Evolutionary conservation across 2,329 filamentous ascomycete species (phyloP).

Genomic region (Exophiala sp.): DNA sequence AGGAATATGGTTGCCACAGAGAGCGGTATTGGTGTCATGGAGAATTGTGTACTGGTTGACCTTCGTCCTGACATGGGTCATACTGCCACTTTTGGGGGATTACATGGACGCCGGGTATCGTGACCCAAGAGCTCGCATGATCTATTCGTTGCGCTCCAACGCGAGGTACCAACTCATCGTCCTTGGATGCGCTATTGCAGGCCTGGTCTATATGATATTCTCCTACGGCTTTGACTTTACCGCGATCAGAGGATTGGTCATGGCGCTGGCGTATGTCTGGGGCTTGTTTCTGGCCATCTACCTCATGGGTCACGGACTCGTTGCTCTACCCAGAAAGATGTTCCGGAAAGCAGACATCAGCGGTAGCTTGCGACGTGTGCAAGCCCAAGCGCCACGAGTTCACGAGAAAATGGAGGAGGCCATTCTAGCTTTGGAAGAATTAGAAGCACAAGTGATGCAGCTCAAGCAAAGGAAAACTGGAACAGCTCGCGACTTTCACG

Average conservation of each 20-base stretch:
- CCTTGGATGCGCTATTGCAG: constrained; percentile 62
- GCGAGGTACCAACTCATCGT: constrained; percentile 81
- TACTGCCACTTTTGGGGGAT: constrained; percentile 87
- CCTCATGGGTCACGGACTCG: constrained; percentile 93
- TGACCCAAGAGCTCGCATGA: constrained; percentile 70
- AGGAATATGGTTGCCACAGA: constrained; percentile 80
- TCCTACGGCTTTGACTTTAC: constrained; percentile 66
- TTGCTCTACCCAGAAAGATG: constrained; percentile 77
- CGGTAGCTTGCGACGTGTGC: constrained; percentile 65
- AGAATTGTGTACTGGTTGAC: constrained; percentile 96
- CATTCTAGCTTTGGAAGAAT: constrained; percentile 67
- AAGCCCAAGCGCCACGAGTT: constrained; percentile 69
- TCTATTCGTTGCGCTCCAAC: constrained; percentile 82
- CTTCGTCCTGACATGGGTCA: constrained; percentile 91
- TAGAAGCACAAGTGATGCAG: constrained; percentile 74
- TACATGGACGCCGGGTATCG: constrained; percentile 92
- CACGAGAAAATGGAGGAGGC: constrained; percentile 87
- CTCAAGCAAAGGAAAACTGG: constrained; percentile 75
- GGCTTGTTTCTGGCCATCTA: constrained; percentile 88
- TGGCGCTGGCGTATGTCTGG: constrained; percentile 94
- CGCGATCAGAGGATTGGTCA: constrained; percentile 74
- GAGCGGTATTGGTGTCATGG: constrained; percentile 80
- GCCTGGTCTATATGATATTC: constrained; percentile 76
- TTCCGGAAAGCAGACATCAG: constrained; percentile 74
- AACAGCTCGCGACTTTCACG: constrained; percentile 66